These are phyloP conservation scores for Pythium sp. DNA, from an alignment of 352 stramenopile genomes.

Conservation along the genomic window DNA sequence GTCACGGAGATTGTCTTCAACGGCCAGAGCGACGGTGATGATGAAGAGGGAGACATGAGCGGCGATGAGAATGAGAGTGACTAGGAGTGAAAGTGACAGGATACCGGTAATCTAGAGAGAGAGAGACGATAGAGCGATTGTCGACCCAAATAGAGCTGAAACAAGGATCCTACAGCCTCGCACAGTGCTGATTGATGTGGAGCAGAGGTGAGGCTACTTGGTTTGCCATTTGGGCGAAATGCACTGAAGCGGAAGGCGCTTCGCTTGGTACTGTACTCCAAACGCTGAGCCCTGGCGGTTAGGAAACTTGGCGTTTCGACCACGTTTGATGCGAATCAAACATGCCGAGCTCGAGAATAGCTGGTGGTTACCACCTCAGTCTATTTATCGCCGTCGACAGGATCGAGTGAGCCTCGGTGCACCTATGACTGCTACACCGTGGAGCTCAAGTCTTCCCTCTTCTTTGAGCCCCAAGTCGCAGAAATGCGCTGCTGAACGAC, in stretches of 20 bases:
- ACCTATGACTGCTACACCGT: too few species aligned
- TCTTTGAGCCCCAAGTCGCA: neutral
- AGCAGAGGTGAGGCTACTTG: neutral
- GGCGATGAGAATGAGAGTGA: slow-evolving; percentile 9
- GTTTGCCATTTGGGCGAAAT: neutral
- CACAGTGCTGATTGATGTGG: neutral
- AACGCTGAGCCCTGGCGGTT: neutral
- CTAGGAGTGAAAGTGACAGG: slow-evolving; percentile 19
- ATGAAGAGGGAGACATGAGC: neutral
- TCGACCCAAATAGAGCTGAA: neutral
- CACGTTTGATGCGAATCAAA: neutral
- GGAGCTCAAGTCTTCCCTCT: too few species aligned
- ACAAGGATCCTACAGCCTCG: neutral
- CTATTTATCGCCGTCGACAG: neutral
- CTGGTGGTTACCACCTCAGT: neutral
- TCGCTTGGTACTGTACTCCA: neutral
- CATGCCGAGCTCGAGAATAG: neutral
- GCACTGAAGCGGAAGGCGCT: neutral
- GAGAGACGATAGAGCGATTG: slow-evolving; percentile 13
- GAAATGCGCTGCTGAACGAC: neutral
- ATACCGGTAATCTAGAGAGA: slow-evolving; percentile 18
- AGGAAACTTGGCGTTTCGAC: neutral
- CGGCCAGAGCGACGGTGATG: slow-evolving; percentile 25
- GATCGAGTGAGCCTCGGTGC: neutral
- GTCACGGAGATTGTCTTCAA: slow-evolving; percentile 75